Base-by-base conservation (phyloP, 2,329 filamentous ascomycete species). In the Ramularia endophylla region DNA sequence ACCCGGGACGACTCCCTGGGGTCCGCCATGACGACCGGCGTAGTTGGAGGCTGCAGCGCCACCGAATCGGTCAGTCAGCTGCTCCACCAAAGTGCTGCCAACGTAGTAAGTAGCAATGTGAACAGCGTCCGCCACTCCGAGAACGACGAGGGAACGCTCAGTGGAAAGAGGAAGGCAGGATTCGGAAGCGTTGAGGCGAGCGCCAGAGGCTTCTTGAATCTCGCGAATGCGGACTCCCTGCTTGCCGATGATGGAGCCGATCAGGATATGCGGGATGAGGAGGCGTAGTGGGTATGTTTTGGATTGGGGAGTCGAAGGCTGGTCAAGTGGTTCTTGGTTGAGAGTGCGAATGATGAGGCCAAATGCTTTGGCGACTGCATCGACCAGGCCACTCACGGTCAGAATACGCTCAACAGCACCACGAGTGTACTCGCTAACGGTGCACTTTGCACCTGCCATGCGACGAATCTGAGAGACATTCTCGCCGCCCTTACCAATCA, bases 91-190 rank as follows among this genome's bases (percentile, higher is more conserved):
- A n/a, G 92, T 98, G 66, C 90, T 94, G 41, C 89, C 90, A 50
- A 98, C 89, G 61, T 98, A 98, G 72, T 97, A 98, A 27, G 92
- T 95, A 36, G 92, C 92, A 65, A 98, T 98, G 69, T 98, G 92
- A 36, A 98, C 90, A 44, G 92, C 90, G 70, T 98, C 92, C 40
- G 92, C 92, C 44, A 98, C 92, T 64, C 92, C 92, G 67, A 97
- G 87, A 20, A 98, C 89, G 38, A 98, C 90, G 36, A 98, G 78
- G n/a, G 92, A 97, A 35, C 92, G 86, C 70, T 98, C 92, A 45
- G 88, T 94, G 13, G 92, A 98, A 47, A 95, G 77, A 36, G 92
- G 92, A 41, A 98, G 77, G 62, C 89, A 94, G 4, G 88, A 84
- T 65, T 97, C 92, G 5, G 92, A 98, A 18, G 92, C 92, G 65